Percentiles rank a stretch among this genome's conserved stretches.
phyloP scores from a whole-genome alignment of 148 eudicot species.

The Salicornia ramosissima region DNA sequence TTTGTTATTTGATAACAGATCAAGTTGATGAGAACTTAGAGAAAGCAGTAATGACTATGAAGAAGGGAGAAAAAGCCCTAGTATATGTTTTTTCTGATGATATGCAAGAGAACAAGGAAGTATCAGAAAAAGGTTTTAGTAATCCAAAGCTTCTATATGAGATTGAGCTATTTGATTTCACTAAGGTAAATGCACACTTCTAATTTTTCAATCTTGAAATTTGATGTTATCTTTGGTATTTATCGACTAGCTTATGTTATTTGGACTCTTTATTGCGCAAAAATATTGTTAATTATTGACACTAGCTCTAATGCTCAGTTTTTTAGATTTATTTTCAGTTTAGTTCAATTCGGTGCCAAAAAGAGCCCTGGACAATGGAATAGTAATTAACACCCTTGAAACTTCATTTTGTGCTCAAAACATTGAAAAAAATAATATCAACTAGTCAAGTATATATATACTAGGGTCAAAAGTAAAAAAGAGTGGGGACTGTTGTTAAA shows the following conservation, averaged over 20 bases:
- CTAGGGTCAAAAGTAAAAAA: no score
- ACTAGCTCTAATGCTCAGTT: no score
- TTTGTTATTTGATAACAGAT: slow-evolving; percentile 16
- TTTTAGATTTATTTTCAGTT: no score
- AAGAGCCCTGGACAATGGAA: no score
- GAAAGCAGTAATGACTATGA: slow-evolving; percentile 38
- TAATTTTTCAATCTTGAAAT: neutral
- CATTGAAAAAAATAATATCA: no score
- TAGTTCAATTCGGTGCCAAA: no score
- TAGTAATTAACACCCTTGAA: no score
- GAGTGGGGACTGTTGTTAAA: no score
- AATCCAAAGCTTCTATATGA: slow-evolving; percentile 24
- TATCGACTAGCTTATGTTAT: neutral
- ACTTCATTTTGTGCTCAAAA: no score
- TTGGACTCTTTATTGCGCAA: neutral
- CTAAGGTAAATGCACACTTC: slow-evolving; percentile 20
- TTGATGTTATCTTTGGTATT: neutral
- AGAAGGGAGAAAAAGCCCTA: slow-evolving; percentile 34
- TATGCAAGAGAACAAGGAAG: slow-evolving; percentile 10
- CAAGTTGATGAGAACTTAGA: slow-evolving; percentile 36
- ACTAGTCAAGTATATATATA: no score
- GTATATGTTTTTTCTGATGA: slow-evolving; percentile 22
- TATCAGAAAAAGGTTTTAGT: neutral
- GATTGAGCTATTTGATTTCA: slow-evolving; percentile 36
- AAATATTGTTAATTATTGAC: no score